Percentiles rank a stretch among this genome's conserved stretches.
phyloP scores from a whole-genome alignment of 495 filamentous ascomycete genomes.

The Penicillium turbatum region DNA sequence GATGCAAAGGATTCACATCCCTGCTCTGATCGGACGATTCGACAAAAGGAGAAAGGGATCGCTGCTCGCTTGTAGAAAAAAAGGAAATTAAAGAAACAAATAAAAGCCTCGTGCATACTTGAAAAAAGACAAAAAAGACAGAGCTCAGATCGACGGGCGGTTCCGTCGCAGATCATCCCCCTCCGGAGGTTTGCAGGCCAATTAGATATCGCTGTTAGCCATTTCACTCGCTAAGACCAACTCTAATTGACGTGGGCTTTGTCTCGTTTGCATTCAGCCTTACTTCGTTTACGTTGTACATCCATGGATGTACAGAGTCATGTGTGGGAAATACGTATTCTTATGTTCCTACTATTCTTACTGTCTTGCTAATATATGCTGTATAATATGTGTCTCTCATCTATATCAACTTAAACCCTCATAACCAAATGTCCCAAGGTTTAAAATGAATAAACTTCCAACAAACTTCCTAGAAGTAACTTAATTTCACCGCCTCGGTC shows the following conservation, averaged over 20 bases:
- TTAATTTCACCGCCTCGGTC: too few relatives aligned
- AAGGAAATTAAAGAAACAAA: background rate
- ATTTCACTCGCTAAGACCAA: constrained; percentile 23
- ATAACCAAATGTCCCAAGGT: too few relatives aligned
- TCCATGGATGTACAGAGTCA: too few relatives aligned
- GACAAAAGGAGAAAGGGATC: constrained; percentile 15
- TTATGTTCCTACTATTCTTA: too few relatives aligned
- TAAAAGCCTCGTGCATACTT: constrained; percentile 5
- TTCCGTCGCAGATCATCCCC: constrained; percentile 40
- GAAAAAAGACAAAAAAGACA: background rate
- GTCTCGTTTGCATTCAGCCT: background rate
- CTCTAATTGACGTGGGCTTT: constrained; percentile 18
- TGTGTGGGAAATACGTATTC: too few relatives aligned
- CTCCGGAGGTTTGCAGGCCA: constrained; percentile 34
- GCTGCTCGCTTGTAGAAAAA: background rate
- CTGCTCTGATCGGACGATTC: constrained; percentile 17
- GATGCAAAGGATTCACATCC: constrained; percentile 13
- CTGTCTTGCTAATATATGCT: too few relatives aligned
- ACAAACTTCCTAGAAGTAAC: too few relatives aligned
- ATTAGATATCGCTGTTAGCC: constrained; percentile 31
- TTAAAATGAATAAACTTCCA: too few relatives aligned
- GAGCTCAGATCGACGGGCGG: constrained; percentile 32
- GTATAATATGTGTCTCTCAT: too few relatives aligned
- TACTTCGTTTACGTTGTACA: too few relatives aligned
- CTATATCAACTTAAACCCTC: too few relatives aligned